phyloP scores from a whole-genome alignment of 1,139 yeast species.

The Debaryomyces sp. region DNA sequence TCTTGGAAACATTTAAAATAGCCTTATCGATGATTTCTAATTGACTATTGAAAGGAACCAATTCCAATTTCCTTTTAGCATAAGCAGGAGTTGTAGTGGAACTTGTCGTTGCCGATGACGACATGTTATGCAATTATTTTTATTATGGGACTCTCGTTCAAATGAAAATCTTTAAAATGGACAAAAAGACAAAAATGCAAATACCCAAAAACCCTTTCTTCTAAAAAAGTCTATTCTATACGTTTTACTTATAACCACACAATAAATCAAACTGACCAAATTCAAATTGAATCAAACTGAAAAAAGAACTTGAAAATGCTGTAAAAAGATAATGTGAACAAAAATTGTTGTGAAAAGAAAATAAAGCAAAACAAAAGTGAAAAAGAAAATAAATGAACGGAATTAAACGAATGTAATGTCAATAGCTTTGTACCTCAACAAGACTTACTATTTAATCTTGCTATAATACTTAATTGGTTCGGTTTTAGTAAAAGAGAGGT shows the following conservation, averaged over 20 bases:
- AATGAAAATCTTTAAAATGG: conserved; percentile 1
- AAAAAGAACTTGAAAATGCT: conserved; percentile 2
- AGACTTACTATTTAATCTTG: neutral
- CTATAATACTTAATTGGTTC: conserved; percentile 1
- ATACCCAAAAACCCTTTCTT: conserved; percentile 1
- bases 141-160: conserved; percentile 4
- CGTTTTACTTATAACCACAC: conserved; percentile 1
- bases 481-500: neutral
- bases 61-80: conserved; percentile 32
- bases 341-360: neutral
- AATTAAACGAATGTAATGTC: conserved; percentile 5
- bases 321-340: conserved; percentile 4
- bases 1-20: conserved; percentile 13
- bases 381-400: conserved; percentile 3
- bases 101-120: conserved; percentile 8
- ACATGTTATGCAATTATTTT: conserved; percentile 10
- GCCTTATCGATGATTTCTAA: conserved; percentile 28
- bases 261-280: conserved; percentile 2
- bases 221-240: neutral
- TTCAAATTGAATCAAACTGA: conserved; percentile 2
- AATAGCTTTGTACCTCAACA: neutral
- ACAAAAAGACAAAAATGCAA: conserved; percentile 5
- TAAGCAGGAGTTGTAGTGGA: conserved; percentile 11
- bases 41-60: conserved; percentile 34
- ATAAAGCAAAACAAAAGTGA: conserved; percentile 4